Conservation (phyloP, 345 rosid genomes). For the Excoecaria cochinchinensis region DNA sequence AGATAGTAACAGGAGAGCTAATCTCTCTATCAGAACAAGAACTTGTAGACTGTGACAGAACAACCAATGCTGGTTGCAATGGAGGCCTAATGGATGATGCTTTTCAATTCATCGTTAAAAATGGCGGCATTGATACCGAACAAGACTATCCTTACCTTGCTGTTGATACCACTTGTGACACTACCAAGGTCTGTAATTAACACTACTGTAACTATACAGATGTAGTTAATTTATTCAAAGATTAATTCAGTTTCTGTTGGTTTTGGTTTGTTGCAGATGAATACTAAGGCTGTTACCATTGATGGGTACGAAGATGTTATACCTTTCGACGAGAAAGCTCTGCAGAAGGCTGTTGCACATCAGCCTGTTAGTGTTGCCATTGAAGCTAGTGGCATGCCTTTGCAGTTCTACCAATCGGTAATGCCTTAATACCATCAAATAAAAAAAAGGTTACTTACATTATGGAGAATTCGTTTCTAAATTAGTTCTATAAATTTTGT, state of each 20-base stretch:
- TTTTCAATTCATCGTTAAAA: conserved; percentile 23
- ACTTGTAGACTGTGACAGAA: conserved; percentile 23
- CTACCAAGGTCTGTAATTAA: conserved; percentile 7
- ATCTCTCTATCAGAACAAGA: conserved; percentile 26
- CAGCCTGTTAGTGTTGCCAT: conserved; percentile 32
- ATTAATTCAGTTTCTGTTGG: not conserved
- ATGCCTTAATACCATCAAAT: too few species aligned
- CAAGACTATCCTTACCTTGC: conserved; percentile 23
- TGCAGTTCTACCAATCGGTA: conserved; percentile 25
- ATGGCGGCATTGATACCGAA: conserved; percentile 29
- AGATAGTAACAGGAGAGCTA: conserved; percentile 20
- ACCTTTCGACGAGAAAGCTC: conserved; percentile 22
- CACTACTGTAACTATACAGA: too few species aligned
- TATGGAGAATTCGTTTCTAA: too few species aligned
- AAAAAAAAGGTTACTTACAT: too few species aligned
- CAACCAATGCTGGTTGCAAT: conserved; percentile 23
- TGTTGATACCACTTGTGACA: conserved; percentile 16
- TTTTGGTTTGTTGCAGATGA: conserved; percentile 6
- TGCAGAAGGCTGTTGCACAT: conserved; percentile 28
- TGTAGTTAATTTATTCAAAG: too few species aligned
- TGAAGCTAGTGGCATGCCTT: conserved; percentile 27
- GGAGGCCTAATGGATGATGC: conserved; percentile 31
- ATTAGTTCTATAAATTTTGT: too few species aligned
- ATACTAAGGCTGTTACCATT: conserved; percentile 20
- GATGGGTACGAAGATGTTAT: conserved; percentile 27